These are phyloP conservation scores for Colletotrichum spaethianum DNA, from an alignment of 2,329 filamentous ascomycete species.

Conservation along the genomic window DNA sequence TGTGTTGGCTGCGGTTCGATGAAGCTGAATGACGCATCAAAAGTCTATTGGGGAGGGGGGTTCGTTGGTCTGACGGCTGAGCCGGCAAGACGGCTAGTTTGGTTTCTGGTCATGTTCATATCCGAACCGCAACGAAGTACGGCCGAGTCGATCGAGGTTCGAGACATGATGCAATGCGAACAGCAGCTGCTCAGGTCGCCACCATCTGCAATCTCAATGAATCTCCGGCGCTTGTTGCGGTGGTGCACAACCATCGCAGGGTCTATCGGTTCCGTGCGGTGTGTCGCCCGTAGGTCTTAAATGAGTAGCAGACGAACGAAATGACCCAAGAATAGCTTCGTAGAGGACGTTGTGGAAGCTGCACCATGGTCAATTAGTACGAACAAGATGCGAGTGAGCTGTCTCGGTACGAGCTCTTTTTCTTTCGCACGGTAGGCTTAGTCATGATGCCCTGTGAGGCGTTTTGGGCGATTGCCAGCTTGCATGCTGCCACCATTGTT, in stretches of 20 bases:
- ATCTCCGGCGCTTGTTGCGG: slow-evolving; percentile 18
- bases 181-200: slow-evolving; percentile 9
- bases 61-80: not conserved
- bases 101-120: not conserved
- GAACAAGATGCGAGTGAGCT: too few relatives aligned
- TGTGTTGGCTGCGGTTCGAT: slow-evolving; percentile 18
- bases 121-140: slow-evolving; percentile 1
- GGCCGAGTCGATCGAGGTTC: not conserved
- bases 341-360: not conserved
- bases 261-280: slow-evolving; percentile 15
- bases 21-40: slow-evolving; percentile 19
- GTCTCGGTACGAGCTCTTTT: too few relatives aligned
- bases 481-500: not conserved
- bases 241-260: not conserved
- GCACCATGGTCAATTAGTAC: not conserved
- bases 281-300: slow-evolving; percentile 4
- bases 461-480: not conserved
- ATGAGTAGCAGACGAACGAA: slow-evolving; percentile 20
- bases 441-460: not conserved
- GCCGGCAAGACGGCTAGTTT: not conserved
- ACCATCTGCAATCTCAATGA: slow-evolving; percentile 13
- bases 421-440: not conserved
- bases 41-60: slow-evolving; percentile 4
- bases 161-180: not conserved
- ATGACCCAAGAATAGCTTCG: slow-evolving; percentile 9